A percentile compares a stretch with the other conserved stretches of the same genome.
phyloP scores from a whole-genome alignment of 257 asterid species.

The Jacaranda copaia region DNA sequence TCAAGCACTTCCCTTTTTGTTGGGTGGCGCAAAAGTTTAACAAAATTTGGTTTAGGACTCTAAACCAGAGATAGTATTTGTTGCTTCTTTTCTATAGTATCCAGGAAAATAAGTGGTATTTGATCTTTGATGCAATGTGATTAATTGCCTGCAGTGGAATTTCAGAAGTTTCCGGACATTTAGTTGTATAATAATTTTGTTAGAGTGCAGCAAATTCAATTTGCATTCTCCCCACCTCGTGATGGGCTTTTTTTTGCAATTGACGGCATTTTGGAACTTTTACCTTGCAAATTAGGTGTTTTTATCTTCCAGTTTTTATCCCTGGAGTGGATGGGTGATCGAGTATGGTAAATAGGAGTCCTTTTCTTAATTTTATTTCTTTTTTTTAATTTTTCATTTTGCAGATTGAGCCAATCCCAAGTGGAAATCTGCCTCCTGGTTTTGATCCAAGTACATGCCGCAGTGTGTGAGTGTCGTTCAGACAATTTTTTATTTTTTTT shows the following conservation, averaged over 20 bases:
- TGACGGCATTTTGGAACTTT: background rate
- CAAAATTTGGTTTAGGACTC: slow-evolving; percentile 9
- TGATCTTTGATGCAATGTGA: background rate
- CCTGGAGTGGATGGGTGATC: slow-evolving; percentile 23
- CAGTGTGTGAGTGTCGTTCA: slow-evolving; percentile 88
- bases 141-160: background rate
- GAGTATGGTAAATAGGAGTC: background rate
- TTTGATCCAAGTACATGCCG: slow-evolving; percentile 98
- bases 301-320: background rate
- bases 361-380: slow-evolving; percentile 36
- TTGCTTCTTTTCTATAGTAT: background rate
- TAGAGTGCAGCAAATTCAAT: background rate
- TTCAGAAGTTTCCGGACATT: slow-evolving; percentile 12
- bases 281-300: slow-evolving; percentile 9
- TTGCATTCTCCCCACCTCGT: background rate
- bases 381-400: slow-evolving; percentile 39
- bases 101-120: slow-evolving; percentile 9
- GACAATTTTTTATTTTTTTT: slow-evolving; percentile 23
- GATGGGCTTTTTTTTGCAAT: background rate
- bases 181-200: background rate
- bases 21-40: background rate
- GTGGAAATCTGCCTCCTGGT: slow-evolving; percentile 99
- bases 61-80: background rate
- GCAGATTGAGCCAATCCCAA: slow-evolving; percentile 98
- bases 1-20: background rate